Evolutionary conservation across 768 basidiomycete species (phyloP), one percentile per base, ranked within the genome.

Genomic region (Collybia sp.): DNA sequence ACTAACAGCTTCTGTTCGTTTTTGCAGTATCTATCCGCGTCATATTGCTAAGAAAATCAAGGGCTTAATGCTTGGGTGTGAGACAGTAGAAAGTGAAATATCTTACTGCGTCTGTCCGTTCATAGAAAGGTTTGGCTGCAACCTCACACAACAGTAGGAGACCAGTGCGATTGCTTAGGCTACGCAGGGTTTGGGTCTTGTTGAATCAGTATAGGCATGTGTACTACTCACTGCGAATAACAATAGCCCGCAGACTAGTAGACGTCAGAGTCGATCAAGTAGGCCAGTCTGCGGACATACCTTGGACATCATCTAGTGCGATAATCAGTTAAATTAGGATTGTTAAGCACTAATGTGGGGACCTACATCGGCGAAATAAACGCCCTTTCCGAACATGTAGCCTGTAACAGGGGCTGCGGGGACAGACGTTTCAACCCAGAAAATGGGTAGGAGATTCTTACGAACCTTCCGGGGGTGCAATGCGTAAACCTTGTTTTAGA

Each of bases 331-430:
- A 13, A 52, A 2, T 17, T 33, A 19, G 13, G 25, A 25, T 3
- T 25, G 8, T 25, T 39, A 30, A 31, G 19, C 11, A 54, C 17
- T 32, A 38, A 38, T 9, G 30, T 10, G 12, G 19, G 12, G 25
- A 50, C 75, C 57, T 50, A 79, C 78, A 60, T 82, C 80, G 4
- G 80, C 80, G 45, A 83, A 80, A 58, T 83, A 82, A 31, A 80
- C 76, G 37, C 79, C 81, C 60, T 82, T 82, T 43, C 81, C 81
- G 56, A 82, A 82, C 81, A 82, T 83, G 56, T 79, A 80, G 55
- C 75, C 77, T 51, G 71, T 73, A 18, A 74, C 73, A 45, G 75
- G 76, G 6, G 76, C 77, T 75, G 45, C 13, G 46, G 30, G 43
- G 5, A 47, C 31, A 11, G n/a, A 20, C 40, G 16, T 40, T 25